Percentiles rank a stretch among this genome's conserved stretches.
phyloP scores from a whole-genome alignment of 768 basidiomycete genomes.

The Xerocomellus amylosporus region DNA sequence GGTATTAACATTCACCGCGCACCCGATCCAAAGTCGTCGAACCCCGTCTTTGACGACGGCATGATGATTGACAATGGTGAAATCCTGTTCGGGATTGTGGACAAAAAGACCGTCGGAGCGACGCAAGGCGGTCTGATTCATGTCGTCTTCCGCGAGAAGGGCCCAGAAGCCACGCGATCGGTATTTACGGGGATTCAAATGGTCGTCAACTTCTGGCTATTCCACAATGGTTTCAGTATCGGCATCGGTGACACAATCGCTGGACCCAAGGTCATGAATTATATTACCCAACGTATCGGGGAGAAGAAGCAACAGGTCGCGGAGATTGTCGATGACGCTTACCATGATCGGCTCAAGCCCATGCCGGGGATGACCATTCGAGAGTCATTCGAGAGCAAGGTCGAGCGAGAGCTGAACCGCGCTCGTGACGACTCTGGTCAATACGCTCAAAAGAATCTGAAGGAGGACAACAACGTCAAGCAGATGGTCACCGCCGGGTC shows the following conservation, averaged over 20 bases:
- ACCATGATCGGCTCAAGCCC: constrained; percentile 83
- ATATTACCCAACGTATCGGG: constrained; percentile 79
- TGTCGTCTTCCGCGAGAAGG: constrained; percentile 96
- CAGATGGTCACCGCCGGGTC: constrained; percentile 99
- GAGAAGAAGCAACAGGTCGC: constrained; percentile 79
- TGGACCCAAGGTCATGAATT: constrained; percentile 81
- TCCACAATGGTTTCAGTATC: constrained; percentile 98
- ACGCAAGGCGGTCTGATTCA: constrained; percentile 93
- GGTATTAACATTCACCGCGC: constrained; percentile 91
- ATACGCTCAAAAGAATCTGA: constrained; percentile 94
- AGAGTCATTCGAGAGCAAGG: constrained; percentile 93
- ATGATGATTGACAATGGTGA: constrained; percentile 97
- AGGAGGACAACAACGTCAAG: constrained; percentile 99
- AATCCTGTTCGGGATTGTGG: constrained; percentile 90
- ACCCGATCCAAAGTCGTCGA: constrained; percentile 73
- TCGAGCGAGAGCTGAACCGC: constrained; percentile 87
- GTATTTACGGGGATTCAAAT: constrained; percentile 93
- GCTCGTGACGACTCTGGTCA: constrained; percentile 96
- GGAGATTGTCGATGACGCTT: constrained; percentile 76
- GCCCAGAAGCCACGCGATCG: constrained; percentile 83
- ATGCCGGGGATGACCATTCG: constrained; percentile 98
- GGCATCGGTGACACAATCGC: constrained; percentile 99
- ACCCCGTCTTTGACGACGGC: constrained; percentile 88
- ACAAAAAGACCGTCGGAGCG: constrained; percentile 99
- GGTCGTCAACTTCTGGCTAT: constrained; percentile 97